phyloP scores from a whole-genome alignment of 2,329 filamentous ascomycete genomes.

The Colletotrichum acutatum region DNA sequence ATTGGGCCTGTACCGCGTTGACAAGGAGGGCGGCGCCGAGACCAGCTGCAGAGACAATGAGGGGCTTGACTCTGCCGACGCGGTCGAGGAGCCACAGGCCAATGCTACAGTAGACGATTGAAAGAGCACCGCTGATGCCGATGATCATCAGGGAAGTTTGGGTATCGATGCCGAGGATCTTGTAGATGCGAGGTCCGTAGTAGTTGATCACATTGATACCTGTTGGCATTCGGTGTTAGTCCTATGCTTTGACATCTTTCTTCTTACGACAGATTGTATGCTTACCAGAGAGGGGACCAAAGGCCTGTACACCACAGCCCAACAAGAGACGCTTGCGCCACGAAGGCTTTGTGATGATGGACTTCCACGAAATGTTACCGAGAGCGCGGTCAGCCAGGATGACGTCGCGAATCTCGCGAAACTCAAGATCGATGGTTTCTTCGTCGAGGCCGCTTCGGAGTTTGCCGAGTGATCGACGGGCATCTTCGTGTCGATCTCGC shows the following conservation, averaged over 20 bases:
- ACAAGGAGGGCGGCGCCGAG: slow-evolving; percentile 41
- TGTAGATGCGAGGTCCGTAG: slow-evolving; percentile 51
- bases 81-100: slow-evolving; percentile 57
- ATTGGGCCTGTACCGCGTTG: slow-evolving; percentile 42
- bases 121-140: slow-evolving; percentile 60
- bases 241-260: not conserved
- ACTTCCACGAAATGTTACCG: slow-evolving; percentile 48
- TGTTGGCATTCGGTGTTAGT: not conserved
- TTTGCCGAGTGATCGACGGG: slow-evolving; percentile 47
- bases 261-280: fast-evolving
- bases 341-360: slow-evolving; percentile 53
- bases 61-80: slow-evolving; percentile 58
- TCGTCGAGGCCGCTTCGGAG: slow-evolving; percentile 43
- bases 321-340: slow-evolving; percentile 59
- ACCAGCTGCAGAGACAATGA: slow-evolving; percentile 52
- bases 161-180: slow-evolving; percentile 53
- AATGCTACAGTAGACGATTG: slow-evolving; percentile 58
- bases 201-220: slow-evolving; percentile 53
- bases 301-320: slow-evolving; percentile 59
- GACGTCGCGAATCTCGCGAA: slow-evolving; percentile 51
- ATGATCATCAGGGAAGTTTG: slow-evolving; percentile 60
- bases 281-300: slow-evolving; percentile 50
- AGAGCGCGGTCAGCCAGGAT: slow-evolving; percentile 49
- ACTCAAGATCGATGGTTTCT: slow-evolving; percentile 50
- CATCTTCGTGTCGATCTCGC: slow-evolving; percentile 47